Conservation (phyloP, 2,329 filamentous ascomycete species). For the Coccinonectria pachysandricola region DNA sequence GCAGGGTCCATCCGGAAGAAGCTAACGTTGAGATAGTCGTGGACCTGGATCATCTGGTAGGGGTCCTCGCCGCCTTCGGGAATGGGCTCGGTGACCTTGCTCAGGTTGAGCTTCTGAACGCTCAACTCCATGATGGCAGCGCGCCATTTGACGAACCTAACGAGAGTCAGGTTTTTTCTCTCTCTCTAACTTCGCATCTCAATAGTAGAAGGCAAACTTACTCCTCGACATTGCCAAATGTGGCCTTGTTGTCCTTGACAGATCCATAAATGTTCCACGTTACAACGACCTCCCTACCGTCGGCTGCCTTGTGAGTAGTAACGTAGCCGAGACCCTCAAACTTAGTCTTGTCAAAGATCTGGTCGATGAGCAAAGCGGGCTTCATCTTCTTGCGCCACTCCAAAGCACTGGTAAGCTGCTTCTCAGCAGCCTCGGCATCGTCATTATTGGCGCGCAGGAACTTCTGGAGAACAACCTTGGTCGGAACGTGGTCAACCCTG, state of each 20-base stretch:
- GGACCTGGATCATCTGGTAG: slow-evolving; percentile 85
- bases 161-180: too few species aligned
- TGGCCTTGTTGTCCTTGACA: slow-evolving; percentile 72
- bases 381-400: slow-evolving; percentile 73
- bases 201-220: too few species aligned
- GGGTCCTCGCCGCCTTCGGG: slow-evolving; percentile 67
- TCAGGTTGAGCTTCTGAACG: slow-evolving; percentile 61
- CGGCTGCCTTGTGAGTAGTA: slow-evolving; percentile 53
- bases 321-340: slow-evolving; percentile 76
- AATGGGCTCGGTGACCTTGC: slow-evolving; percentile 58
- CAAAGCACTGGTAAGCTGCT: slow-evolving; percentile 69
- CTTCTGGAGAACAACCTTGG: slow-evolving; percentile 80
- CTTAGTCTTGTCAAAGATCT: slow-evolving; percentile 55
- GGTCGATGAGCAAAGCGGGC: slow-evolving; percentile 54
- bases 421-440: slow-evolving; percentile 60
- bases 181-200: too few species aligned
- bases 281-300: slow-evolving; percentile 52
- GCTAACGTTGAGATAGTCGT: slow-evolving; percentile 82
- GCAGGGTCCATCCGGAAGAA: slow-evolving; percentile 74
- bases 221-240: slow-evolving; percentile 75
- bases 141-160: slow-evolving; percentile 81
- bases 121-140: slow-evolving; percentile 84
- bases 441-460: slow-evolving; percentile 84
- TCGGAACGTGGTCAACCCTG: slow-evolving; percentile 53
- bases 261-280: slow-evolving; percentile 92